Base-by-base conservation (phyloP, 2,329 filamentous ascomycete genomes). In the Decorospora gaudefroyi region DNA sequence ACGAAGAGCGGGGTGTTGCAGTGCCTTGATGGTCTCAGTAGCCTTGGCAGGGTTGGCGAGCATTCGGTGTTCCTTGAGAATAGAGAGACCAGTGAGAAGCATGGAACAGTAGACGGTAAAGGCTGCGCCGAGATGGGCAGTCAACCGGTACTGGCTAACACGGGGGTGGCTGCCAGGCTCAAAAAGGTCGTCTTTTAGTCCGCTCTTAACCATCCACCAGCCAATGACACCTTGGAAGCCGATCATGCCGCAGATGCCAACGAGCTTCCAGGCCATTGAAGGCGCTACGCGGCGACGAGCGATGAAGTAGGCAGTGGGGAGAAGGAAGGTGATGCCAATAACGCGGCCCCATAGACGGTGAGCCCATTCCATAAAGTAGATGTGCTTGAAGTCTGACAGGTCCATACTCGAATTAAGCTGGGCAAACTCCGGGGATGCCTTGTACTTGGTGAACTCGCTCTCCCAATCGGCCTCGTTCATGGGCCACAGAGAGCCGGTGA, bases 181-280 rank as follows among this genome's bases (percentile, higher is more conserved):
- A 67, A 99, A 96, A 18, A 99, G 81, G 69, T 99, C 93, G 67
- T 97, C 93, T 69, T 92, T 95, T 51, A 99, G 78, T 1, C 93
- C 93, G 8, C 88, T 95, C 73, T 95, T 95, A 59, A 99, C 93
- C 93, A 99, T 99, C 90, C 93, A 99, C 93, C 93, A 99, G 41
- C 93, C 93, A 53, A 99, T 85, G 63, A 93, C 82, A 30, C 93
- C 93, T 71, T 99, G 93, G 71, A 96, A 93, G 41, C 90, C 93
- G 62, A 99, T 96, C 60, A 97, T 78, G 34, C 80, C 83, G 29
- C 89, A 88, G 52, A 99, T 97, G 9, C 90, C 92, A 27, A 83
- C 74, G 10, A 99, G 78, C 51, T 88, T 86, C 59, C 78, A 69
- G 11, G 90, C 85, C 85, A 96, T 95, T 39, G 81, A 83, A 38